These are phyloP conservation scores for Zizania palustris DNA, from an alignment of 202 grass and related monocot genomes.

Conservation along the genomic window DNA sequence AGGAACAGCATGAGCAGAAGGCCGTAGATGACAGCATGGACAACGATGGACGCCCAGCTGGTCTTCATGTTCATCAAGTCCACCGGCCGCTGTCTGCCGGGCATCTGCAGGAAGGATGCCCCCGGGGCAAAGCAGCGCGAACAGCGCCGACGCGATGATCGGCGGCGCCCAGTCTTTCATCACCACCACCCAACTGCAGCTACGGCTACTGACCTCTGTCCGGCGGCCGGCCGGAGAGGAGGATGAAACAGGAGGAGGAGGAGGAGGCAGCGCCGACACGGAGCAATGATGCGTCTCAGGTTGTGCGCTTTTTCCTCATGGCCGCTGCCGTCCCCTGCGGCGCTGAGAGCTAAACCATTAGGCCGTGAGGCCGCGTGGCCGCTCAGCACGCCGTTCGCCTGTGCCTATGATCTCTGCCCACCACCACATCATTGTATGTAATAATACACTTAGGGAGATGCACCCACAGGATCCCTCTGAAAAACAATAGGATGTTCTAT, in stretches of 20 bases:
- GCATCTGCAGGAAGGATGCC: slow-evolving; percentile 82
- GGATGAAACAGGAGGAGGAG: neutral
- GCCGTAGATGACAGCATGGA: slow-evolving; percentile 73
- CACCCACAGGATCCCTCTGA: neutral
- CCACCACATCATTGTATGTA: too few species aligned
- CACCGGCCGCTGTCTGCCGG: slow-evolving; percentile 69
- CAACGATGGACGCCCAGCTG: slow-evolving; percentile 68
- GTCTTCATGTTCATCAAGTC: slow-evolving; percentile 86
- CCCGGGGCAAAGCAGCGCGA: slow-evolving; percentile 75
- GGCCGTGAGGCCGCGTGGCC: too few species aligned
- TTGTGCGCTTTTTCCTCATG: too few species aligned
- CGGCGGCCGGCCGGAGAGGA: neutral
- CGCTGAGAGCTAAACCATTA: too few species aligned
- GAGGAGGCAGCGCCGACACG: neutral
- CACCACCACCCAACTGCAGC: neutral
- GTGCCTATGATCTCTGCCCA: too few species aligned
- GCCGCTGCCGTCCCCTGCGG: too few species aligned
- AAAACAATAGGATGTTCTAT: neutral
- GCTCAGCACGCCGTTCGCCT: too few species aligned
- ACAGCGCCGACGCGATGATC: slow-evolving; percentile 85
- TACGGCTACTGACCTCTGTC: neutral
- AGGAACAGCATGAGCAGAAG: slow-evolving; percentile 88
- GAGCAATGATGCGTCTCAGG: too few species aligned
- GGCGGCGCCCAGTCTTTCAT: slow-evolving; percentile 89
- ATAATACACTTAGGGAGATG: neutral